These are phyloP conservation scores for Globisporangium polare DNA, from an alignment of 352 stramenopile genomes.

Conservation along the genomic window DNA sequence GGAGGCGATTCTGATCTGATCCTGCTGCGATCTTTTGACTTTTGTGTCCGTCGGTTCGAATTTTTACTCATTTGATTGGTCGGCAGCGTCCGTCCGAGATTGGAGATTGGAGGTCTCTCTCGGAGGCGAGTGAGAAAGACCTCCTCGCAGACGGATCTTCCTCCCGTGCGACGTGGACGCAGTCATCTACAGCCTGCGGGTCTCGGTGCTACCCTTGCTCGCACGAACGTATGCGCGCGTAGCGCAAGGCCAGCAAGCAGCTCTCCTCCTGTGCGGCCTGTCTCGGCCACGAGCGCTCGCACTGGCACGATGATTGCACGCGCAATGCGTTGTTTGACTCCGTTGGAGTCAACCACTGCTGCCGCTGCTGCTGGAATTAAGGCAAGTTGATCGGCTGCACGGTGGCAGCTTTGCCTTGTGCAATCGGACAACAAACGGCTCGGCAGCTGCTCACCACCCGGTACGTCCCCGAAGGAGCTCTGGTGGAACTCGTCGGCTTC, in stretches of 20 bases:
- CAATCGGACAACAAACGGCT: neutral
- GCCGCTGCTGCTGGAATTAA: neutral
- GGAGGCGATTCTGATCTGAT: conserved; percentile 6
- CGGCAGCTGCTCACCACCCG: neutral
- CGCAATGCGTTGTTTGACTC: too few species aligned
- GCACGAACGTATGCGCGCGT: neutral
- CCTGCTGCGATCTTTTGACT: conserved; percentile 8
- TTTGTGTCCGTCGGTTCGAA: conserved; percentile 8
- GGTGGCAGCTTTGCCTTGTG: neutral
- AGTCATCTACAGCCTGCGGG: conserved; percentile 12
- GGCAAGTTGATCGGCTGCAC: neutral
- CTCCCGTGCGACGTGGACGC: neutral
- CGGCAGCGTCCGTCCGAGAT: neutral
- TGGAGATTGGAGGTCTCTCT: neutral
- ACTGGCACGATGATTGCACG: neutral
- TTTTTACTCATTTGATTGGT: conserved; percentile 6
- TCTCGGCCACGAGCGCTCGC: neutral
- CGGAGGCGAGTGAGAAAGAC: too few species aligned
- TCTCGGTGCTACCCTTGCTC: neutral
- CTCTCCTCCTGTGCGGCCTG: neutral
- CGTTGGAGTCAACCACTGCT: too few species aligned
- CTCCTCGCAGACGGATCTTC: neutral
- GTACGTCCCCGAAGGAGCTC: too few species aligned
- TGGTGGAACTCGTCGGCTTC: too few species aligned
- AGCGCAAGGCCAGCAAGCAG: conserved; percentile 3